phyloP scores from a whole-genome alignment of 139 green algal species.

The Micractinium conductrix region DNA sequence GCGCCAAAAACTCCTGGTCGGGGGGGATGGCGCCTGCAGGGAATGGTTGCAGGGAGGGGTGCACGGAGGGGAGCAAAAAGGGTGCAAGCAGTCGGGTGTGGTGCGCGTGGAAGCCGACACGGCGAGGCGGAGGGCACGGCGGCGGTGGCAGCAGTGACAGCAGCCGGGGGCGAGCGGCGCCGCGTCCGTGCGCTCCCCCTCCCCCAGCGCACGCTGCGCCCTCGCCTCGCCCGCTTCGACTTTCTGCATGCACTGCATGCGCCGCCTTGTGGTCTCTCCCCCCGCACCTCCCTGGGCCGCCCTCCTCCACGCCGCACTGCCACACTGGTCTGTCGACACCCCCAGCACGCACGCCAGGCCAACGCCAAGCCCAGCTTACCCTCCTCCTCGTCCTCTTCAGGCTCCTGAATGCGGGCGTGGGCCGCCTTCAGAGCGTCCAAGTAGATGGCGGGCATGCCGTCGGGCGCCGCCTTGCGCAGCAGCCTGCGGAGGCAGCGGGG shows the following conservation, averaged over 20 bases:
- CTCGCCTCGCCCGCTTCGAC: no score
- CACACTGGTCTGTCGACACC: no score
- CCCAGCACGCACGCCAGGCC: no score
- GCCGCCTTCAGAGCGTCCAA: conserved; percentile 41
- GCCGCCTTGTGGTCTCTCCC: no score
- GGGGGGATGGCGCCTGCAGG: background rate
- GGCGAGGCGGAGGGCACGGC: no score
- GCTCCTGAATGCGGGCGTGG: conserved; percentile 19
- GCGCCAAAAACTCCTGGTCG: conserved; percentile 31
- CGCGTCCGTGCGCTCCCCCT: no score
- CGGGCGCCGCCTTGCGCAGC: conserved; percentile 43
- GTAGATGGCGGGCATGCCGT: conserved; percentile 42
- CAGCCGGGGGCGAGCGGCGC: no score
- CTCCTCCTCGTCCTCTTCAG: conserved; percentile 2
- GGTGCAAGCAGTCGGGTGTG: background rate
- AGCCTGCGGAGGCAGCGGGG: no score
- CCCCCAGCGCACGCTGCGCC: no score
- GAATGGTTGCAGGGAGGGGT: background rate
- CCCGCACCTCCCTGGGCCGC: background rate
- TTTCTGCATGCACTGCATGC: no score
- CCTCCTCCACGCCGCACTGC: background rate
- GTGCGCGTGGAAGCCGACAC: background rate
- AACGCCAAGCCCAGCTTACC: no score
- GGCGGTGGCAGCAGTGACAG: no score
- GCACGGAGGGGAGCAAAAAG: background rate